A percentile compares a stretch with the other conserved stretches of the same genome.
Conservation (phyloP, 441 rosid genomes). For the Populus hybrid region DNA sequence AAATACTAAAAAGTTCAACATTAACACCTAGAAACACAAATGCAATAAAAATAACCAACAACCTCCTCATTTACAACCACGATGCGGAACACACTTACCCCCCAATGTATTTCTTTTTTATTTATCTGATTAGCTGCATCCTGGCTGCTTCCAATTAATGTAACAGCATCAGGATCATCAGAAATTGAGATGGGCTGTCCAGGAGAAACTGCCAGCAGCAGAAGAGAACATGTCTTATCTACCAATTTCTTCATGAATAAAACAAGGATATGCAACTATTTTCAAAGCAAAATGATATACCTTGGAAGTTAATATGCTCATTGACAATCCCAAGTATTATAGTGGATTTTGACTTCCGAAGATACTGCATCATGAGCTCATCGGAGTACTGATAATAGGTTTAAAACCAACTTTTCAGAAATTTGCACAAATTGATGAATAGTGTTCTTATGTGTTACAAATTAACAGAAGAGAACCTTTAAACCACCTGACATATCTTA, state of each 20-base stretch:
- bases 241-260: not conserved
- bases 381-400: conserved; percentile 72
- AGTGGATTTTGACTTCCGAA: conserved; percentile 75
- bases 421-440: conserved; percentile 11
- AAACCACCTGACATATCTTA: conserved; percentile 80
- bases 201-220: conserved; percentile 69
- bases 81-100: conserved; percentile 48
- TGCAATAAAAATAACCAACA: not conserved
- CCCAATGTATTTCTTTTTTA: conserved; percentile 95
- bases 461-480: conserved; percentile 4
- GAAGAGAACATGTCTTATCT: conserved; percentile 2
- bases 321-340: conserved; percentile 88
- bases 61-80: not conserved
- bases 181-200: conserved; percentile 84
- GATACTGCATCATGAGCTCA: conserved; percentile 88
- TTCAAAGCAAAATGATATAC: conserved; percentile 32
- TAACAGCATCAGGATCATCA: conserved; percentile 83
- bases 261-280: not conserved
- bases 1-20: conserved; percentile 17
- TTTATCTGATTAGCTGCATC: conserved; percentile 73
- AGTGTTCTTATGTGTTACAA: not conserved
- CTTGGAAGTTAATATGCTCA: conserved; percentile 90
- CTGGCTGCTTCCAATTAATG: conserved; percentile 70
- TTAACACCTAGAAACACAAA: conserved; percentile 7
- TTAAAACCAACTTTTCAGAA: conserved; percentile 20